Base-by-base conservation (phyloP, 805 yeast species). In the Yarrowia yakushimensis region DNA sequence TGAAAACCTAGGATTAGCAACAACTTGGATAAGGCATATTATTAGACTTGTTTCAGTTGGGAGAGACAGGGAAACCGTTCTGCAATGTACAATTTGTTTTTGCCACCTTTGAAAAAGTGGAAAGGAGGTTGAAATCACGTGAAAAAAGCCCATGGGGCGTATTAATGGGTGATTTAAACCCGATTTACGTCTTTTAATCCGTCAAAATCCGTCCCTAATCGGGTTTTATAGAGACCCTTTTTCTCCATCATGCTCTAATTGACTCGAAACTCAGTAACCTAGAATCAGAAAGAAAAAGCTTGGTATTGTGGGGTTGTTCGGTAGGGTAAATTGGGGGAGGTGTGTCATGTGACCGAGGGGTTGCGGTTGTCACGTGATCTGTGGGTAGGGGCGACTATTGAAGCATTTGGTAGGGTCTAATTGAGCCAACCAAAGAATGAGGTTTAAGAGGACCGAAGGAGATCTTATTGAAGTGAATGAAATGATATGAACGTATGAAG, bases 281-380 rank as follows among this genome's bases (percentile, higher is more conserved):
- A 13, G n/a, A n/a, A n/a, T n/a, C n/a, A n/a, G n/a, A n/a, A n/a
- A n/a, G n/a, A n/a, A n/a, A 45, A 45, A 45, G 52, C 52, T 33
- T 33, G 31, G 55, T 48, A 45, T 31, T 48, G 57, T 48, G 57
- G 41, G 41, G 39, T 48, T 33, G 39, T 31, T 48, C 42, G 57
- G 57, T 48, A 48, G 57, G 57, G 57, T 48, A 48, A 48, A 1
- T n/a, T n/a, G n/a, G n/a, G n/a, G n/a, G n/a, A n/a, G n/a, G n/a
- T n/a, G n/a, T n/a, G n/a, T n/a, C n/a, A n/a, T n/a, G n/a, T n/a
- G n/a, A n/a, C n/a, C n/a, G n/a, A n/a, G n/a, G n/a, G n/a, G n/a
- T n/a, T n/a, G n/a, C n/a, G n/a, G n/a, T n/a, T n/a, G n/a, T n/a
- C n/a, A n/a, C n/a, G n/a, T n/a, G n/a, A n/a, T n/a, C n/a, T n/a